Evolutionary conservation across 805 yeast genomes (phyloP).

Genomic region (Kodamaea restingae): DNA sequence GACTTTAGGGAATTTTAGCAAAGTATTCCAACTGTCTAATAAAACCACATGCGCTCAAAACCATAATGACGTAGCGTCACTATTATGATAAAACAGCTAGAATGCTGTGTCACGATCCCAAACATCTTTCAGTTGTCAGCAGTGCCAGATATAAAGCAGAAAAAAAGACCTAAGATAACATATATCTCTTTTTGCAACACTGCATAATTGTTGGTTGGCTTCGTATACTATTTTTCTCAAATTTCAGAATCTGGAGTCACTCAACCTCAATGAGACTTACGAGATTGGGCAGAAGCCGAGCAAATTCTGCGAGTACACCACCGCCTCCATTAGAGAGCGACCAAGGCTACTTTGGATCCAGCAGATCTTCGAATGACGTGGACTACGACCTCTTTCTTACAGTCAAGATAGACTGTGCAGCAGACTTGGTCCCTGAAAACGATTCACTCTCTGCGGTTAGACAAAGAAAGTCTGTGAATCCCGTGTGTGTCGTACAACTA

Average conservation of each 20-base stretch:
- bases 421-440: constrained; percentile 27
- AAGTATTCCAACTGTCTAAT: no score
- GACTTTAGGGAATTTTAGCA: no score
- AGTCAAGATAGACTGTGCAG: constrained; percentile 37
- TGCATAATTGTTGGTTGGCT: no score
- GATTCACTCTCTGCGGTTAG: background rate
- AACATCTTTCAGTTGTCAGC: no score
- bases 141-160: no score
- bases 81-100: no score
- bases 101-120: no score
- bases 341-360: background rate
- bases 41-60: no score
- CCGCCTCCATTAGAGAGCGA: background rate
- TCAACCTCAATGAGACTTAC: constrained; percentile 2
- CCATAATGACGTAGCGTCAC: no score
- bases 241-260: background rate
- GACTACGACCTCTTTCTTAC: constrained; percentile 20
- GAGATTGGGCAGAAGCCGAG: constrained; percentile 4
- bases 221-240: background rate
- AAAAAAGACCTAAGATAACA: no score
- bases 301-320: background rate
- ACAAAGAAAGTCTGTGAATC: constrained; percentile 25
- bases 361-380: background rate
- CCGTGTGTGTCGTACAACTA: constrained; percentile 33
- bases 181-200: no score